phyloP scores from a whole-genome alignment of 2,329 filamentous ascomycete genomes.

The Talaromyces verruculosus region DNA sequence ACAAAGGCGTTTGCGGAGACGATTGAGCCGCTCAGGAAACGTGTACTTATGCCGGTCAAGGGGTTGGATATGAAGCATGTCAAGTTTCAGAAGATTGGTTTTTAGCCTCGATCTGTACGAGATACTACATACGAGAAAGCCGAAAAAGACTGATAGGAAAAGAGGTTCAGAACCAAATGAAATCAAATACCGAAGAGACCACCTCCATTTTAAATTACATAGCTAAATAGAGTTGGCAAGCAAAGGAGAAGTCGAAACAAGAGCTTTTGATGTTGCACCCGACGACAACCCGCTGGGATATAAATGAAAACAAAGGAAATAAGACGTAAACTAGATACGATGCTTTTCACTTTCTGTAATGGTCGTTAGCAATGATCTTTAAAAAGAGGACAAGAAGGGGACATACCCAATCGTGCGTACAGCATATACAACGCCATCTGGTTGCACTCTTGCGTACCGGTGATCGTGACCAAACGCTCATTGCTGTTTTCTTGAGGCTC shows the following conservation, averaged over 20 bases:
- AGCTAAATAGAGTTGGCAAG: slow-evolving; percentile 14
- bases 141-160: slow-evolving; percentile 14
- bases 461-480: slow-evolving; percentile 94
- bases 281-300: slow-evolving; percentile 16
- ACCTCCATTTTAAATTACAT: slow-evolving; percentile 18
- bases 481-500: slow-evolving; percentile 99
- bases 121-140: slow-evolving; percentile 14
- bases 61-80: slow-evolving; percentile 50
- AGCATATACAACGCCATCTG: slow-evolving; percentile 99
- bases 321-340: slow-evolving; percentile 55
- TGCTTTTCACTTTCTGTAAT: slow-evolving; percentile 72
- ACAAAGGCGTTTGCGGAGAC: slow-evolving; percentile 47
- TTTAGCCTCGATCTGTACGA: neutral
- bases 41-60: slow-evolving; percentile 37
- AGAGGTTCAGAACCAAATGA: slow-evolving; percentile 33
- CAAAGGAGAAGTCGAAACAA: slow-evolving; percentile 10
- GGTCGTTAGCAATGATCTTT: slow-evolving; percentile 19
- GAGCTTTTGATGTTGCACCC: slow-evolving; percentile 18
- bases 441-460: slow-evolving; percentile 96
- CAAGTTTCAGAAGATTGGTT: slow-evolving; percentile 36
- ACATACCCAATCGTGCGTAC: slow-evolving; percentile 88
- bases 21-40: slow-evolving; percentile 45
- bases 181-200: slow-evolving; percentile 23
- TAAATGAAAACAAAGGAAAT: slow-evolving; percentile 12
- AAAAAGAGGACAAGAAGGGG: neutral